Conservation (phyloP, 352 stramenopile genomes). For the Globisporangium yorkense region DNA sequence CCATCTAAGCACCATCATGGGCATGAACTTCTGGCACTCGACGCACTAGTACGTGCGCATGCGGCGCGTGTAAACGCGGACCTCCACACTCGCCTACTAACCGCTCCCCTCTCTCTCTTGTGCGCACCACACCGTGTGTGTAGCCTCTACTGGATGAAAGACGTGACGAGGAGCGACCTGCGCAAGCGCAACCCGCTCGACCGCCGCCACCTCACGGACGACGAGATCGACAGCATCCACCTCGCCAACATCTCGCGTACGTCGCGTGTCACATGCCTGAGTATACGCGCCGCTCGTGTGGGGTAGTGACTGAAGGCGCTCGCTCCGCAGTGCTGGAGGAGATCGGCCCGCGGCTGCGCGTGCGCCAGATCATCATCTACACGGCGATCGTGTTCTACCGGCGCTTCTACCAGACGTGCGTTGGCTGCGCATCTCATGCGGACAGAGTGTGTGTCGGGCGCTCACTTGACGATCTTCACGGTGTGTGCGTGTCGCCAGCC, state of each 20-base stretch:
- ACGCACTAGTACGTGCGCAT: slow-evolving; percentile 74
- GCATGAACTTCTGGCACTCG: slow-evolving; percentile 89
- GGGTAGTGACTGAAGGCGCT: not conserved
- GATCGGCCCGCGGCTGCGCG: slow-evolving; percentile 68
- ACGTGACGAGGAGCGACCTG: slow-evolving; percentile 69
- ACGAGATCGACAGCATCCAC: slow-evolving; percentile 87
- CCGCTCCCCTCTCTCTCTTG: not conserved
- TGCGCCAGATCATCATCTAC: slow-evolving; percentile 90
- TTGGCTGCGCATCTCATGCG: not conserved
- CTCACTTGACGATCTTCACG: no score
- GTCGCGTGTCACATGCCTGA: slow-evolving; percentile 3
- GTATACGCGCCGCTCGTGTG: not conserved
- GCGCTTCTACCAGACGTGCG: slow-evolving; percentile 86
- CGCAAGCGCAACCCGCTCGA: slow-evolving; percentile 76
- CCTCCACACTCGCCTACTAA: not conserved
- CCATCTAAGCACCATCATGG: slow-evolving; percentile 34
- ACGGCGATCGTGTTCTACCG: slow-evolving; percentile 88
- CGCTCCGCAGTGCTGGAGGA: slow-evolving; percentile 65
- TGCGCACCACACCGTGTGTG: not conserved
- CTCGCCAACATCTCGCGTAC: slow-evolving; percentile 81
- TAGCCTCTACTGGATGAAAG: slow-evolving; percentile 88
- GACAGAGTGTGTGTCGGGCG: no score
- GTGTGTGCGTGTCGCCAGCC: slow-evolving; percentile 23
- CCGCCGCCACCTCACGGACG: slow-evolving; percentile 62
- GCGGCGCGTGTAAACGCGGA: not conserved